Conservation (phyloP, 73 alveolate genomes). For the Durusdinium trenchii region DNA sequence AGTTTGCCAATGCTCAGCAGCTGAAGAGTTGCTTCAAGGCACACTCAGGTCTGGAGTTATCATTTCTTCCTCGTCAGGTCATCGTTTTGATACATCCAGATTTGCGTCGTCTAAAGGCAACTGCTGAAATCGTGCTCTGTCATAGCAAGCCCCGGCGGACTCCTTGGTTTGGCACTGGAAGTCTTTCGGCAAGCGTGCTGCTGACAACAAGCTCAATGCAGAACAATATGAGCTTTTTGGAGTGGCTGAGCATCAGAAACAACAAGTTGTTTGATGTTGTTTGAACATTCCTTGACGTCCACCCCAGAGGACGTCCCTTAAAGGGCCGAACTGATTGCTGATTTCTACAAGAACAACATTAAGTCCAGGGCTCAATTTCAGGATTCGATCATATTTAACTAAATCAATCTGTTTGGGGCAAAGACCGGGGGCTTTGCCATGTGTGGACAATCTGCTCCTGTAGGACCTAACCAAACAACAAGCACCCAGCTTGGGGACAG, state of each 20-base stretch:
- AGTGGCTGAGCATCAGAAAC: background rate
- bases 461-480: too few species aligned
- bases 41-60: background rate
- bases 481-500: too few species aligned
- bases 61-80: background rate
- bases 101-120: background rate
- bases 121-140: background rate
- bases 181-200: background rate
- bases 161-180: background rate
- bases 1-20: conserved; percentile 50
- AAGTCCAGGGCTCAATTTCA: too few species aligned
- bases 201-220: background rate
- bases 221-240: conserved; percentile 18
- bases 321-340: too few species aligned
- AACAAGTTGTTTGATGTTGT: background rate
- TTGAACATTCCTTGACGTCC: background rate
- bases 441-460: too few species aligned
- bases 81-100: conserved; percentile 20
- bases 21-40: conserved; percentile 24
- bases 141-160: background rate
- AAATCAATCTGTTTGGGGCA: too few species aligned
- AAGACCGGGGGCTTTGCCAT: too few species aligned
- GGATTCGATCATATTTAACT: too few species aligned
- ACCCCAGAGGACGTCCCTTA: background rate
- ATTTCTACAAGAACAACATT: too few species aligned